phyloP scores from a whole-genome alignment of 257 asterid species.

The Cordia subcordata region DNA sequence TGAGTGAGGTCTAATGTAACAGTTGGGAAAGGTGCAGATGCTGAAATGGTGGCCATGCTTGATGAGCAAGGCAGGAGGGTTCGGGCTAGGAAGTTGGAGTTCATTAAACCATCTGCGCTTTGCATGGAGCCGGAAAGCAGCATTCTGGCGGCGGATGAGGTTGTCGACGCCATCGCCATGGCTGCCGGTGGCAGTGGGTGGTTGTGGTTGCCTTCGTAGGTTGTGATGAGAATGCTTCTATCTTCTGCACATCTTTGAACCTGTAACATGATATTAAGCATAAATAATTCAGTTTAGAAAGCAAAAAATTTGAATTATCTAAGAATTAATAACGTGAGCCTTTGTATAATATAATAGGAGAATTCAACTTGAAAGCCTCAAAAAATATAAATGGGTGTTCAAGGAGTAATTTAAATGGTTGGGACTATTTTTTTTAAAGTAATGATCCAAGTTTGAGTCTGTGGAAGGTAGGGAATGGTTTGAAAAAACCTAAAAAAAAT shows the following conservation, averaged over 20 bases:
- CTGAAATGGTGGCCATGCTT: slow-evolving; percentile 66
- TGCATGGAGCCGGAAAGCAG: slow-evolving; percentile 71
- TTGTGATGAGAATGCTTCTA: slow-evolving; percentile 47
- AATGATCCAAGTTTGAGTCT: no score
- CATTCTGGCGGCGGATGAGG: slow-evolving; percentile 78
- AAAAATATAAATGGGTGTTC: no score
- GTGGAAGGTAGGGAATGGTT: no score
- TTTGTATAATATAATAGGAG: no score
- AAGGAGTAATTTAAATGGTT: no score
- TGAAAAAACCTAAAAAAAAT: no score
- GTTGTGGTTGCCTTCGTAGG: slow-evolving; percentile 74
- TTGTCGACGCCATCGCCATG: slow-evolving; percentile 81
- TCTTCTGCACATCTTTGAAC: slow-evolving; percentile 80
- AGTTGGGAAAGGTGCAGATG: slow-evolving; percentile 75
- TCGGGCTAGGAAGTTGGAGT: slow-evolving; percentile 44
- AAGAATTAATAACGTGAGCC: no score
- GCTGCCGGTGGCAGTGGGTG: slow-evolving; percentile 84
- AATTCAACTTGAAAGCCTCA: no score
- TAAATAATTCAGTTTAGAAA: neutral
- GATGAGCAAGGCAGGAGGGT: slow-evolving; percentile 52
- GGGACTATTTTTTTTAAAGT: no score
- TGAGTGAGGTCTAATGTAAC: slow-evolving; percentile 75
- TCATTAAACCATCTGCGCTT: slow-evolving; percentile 54
- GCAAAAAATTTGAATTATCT: neutral
- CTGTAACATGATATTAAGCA: slow-evolving; percentile 10